Evolutionary conservation across 2,329 filamentous ascomycete genomes (phyloP).

Genomic region (Aspergillus pseudonomiae): DNA sequence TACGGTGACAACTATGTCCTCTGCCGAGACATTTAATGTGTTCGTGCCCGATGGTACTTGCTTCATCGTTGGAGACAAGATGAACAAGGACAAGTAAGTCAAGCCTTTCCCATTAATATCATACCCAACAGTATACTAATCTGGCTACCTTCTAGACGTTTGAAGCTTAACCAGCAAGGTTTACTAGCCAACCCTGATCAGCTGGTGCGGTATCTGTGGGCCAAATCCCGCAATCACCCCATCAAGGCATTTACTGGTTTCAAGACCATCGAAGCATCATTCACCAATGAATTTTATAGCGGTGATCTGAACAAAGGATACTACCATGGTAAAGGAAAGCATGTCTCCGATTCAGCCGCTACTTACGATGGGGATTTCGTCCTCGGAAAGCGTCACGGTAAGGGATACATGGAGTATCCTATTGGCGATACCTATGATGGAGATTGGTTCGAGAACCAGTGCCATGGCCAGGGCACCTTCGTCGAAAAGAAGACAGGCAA

Average conservation of each 20-base stretch:
- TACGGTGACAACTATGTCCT: constrained; percentile 37
- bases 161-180: constrained; percentile 36
- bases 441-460: constrained; percentile 49
- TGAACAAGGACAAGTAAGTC: constrained; percentile 42
- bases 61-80: constrained; percentile 46
- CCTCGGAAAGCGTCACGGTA: constrained; percentile 56
- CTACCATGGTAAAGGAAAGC: constrained; percentile 58
- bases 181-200: constrained; percentile 42
- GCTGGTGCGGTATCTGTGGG: constrained; percentile 49
- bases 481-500: constrained; percentile 61
- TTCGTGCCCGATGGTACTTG: constrained; percentile 42
- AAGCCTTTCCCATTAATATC: not conserved
- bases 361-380: constrained; percentile 60
- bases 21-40: constrained; percentile 39
- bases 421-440: constrained; percentile 54
- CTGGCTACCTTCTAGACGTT: constrained; percentile 28
- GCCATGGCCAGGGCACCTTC: constrained; percentile 60
- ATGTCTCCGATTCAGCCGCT: constrained; percentile 57
- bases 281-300: constrained; percentile 60
- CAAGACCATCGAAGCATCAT: constrained; percentile 55
- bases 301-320: constrained; percentile 55
- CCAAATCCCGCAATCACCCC: constrained; percentile 50
- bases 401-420: constrained; percentile 61
- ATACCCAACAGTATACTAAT: constrained; percentile 2
- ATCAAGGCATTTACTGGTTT: constrained; percentile 47